phyloP scores from a whole-genome alignment of 2,329 filamentous ascomycete genomes.

The Sporothrix inflata region DNA sequence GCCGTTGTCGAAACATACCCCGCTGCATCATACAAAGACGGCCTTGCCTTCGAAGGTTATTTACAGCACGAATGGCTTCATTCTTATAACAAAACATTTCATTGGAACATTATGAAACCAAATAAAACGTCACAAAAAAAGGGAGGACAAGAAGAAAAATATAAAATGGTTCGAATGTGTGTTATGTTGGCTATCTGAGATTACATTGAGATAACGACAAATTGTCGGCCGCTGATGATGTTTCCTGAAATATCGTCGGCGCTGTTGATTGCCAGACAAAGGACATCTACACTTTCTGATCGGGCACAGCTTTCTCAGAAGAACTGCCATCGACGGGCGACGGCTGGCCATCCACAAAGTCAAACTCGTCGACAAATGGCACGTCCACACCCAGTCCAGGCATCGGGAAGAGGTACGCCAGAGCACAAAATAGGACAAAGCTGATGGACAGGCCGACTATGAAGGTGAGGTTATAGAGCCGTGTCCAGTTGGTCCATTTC shows the following conservation, averaged over 20 bases:
- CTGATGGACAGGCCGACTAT: slow-evolving; percentile 46
- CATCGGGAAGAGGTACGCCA: slow-evolving; percentile 30
- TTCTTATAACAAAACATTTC: too few relatives aligned
- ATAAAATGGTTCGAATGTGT: too few relatives aligned
- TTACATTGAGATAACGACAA: too few relatives aligned
- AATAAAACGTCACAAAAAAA: too few relatives aligned
- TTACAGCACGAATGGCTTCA: too few relatives aligned
- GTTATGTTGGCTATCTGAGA: too few relatives aligned
- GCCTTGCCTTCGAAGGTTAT: too few relatives aligned
- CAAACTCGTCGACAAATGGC: slow-evolving; percentile 31
- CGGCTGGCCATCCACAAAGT: slow-evolving; percentile 24
- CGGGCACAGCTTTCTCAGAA: background rate
- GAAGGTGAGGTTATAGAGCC: slow-evolving; percentile 49
- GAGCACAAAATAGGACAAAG: slow-evolving; percentile 38
- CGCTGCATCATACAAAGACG: too few relatives aligned
- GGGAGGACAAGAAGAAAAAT: too few relatives aligned
- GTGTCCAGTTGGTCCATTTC: slow-evolving; percentile 40
- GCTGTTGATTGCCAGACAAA: background rate
- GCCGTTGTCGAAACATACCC: too few relatives aligned
- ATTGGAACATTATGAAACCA: too few relatives aligned
- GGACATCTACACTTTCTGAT: background rate
- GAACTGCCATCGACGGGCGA: background rate
- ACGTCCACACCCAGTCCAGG: slow-evolving; percentile 30
- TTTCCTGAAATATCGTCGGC: background rate
- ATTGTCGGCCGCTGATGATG: too few relatives aligned